Conservation (phyloP, 805 yeast genomes). For the Metschnikowia amazonensis region DNA sequence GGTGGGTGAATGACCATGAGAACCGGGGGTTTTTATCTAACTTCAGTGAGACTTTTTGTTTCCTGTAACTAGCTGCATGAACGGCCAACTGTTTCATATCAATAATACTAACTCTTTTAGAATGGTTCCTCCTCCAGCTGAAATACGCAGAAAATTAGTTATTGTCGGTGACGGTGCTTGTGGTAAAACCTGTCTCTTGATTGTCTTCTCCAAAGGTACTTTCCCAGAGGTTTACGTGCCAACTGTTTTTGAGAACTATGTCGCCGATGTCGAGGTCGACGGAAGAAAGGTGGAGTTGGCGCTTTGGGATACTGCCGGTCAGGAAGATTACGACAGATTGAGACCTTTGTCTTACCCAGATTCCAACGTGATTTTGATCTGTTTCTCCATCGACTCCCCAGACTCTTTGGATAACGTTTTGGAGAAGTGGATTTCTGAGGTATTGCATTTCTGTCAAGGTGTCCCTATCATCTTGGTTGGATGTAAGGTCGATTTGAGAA, state of each 20-base stretch:
- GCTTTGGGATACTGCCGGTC: constrained; percentile 41
- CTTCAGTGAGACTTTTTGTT: not conserved
- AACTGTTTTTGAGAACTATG: constrained; percentile 92
- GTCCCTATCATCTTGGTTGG: constrained; percentile 37
- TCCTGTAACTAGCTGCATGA: not conserved
- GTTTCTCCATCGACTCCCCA: constrained; percentile 34
- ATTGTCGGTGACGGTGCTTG: constrained; percentile 33
- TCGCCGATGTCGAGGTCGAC: constrained; percentile 79
- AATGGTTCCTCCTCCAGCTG: constrained; percentile 25
- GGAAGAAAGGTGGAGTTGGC: constrained; percentile 50
- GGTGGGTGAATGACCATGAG: not conserved
- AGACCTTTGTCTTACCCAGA: constrained; percentile 42
- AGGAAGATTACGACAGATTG: constrained; percentile 33
- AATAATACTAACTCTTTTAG: constrained; percentile 14
- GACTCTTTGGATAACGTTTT: constrained; percentile 32
- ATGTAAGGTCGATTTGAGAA: constrained; percentile 33
- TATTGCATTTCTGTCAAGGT: constrained; percentile 35
- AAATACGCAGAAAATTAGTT: constrained; percentile 31
- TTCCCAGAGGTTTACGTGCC: constrained; percentile 32
- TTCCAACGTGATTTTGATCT: constrained; percentile 35
- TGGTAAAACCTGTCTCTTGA: constrained; percentile 31
- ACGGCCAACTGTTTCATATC: not conserved
- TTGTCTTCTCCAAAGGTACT: constrained; percentile 29
- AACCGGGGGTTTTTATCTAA: not conserved
- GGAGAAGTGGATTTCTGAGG: constrained; percentile 44